A percentile compares a stretch with the other conserved stretches of the same genome.
Evolutionary conservation across 805 yeast species (phyloP).

Genomic region (Cyberlindnera maritima): DNA sequence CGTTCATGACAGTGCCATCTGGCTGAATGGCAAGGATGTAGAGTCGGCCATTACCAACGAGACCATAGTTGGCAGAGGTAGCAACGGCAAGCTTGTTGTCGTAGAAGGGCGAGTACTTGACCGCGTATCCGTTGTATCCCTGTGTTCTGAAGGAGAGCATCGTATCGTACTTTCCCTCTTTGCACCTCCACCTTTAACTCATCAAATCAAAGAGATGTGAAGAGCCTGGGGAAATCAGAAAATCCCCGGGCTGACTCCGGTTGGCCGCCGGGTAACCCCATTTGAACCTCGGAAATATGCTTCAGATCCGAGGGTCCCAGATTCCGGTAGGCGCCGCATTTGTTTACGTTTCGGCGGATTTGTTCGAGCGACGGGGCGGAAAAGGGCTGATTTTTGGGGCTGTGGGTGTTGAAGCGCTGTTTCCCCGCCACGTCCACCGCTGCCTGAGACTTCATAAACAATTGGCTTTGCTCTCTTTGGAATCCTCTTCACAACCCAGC

Average conservation of each 20-base stretch:
- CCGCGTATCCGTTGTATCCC: conserved; percentile 85
- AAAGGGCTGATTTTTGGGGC: not conserved
- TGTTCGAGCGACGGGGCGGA: not conserved
- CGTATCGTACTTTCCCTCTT: too few species aligned
- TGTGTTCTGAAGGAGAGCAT: conserved; percentile 74
- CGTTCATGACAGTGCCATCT: conserved; percentile 57
- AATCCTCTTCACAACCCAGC: too few species aligned
- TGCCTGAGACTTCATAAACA: too few species aligned
- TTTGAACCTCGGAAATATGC: not conserved
- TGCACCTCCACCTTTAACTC: too few species aligned
- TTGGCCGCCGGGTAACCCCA: not conserved
- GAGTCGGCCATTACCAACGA: conserved; percentile 90
- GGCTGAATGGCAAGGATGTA: conserved; percentile 66
- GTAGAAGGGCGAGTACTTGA: conserved; percentile 86
- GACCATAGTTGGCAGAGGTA: conserved; percentile 86
- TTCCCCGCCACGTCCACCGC: too few species aligned
- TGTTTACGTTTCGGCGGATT: conserved; percentile 3
- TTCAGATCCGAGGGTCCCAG: not conserved
- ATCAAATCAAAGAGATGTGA: not conserved
- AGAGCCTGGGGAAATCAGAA: not conserved
- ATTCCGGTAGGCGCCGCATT: conserved; percentile 1
- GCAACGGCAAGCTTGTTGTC: conserved; percentile 91
- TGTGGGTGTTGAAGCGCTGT: too few species aligned
- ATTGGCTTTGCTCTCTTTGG: too few species aligned
- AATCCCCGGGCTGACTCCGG: not conserved